Evolutionary conservation across 345 rosid species (phyloP), one percentile per base, ranked within the genome.

Genomic region (Rubroshorea leprosula): DNA sequence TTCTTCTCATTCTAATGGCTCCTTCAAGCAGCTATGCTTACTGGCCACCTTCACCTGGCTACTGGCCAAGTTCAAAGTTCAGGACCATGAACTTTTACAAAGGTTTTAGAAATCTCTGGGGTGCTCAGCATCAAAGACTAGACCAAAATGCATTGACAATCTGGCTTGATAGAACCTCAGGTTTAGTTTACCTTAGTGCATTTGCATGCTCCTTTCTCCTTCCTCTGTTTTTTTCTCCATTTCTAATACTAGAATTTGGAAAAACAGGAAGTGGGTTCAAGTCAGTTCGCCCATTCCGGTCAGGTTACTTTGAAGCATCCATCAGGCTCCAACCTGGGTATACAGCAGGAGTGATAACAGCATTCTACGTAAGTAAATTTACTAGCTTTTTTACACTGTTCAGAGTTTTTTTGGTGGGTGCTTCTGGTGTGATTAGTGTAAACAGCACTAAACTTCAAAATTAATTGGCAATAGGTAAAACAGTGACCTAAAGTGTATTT

Each of bases 281-380:
- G 69, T 93, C 99, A 6, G 80, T 83, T 14, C 79, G 74, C 49
- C 85, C 97, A 45, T 93, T 87, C 55, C 87, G 88, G 58, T 89
- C 97, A 24, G 96, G 99, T 6, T 89, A 89, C 68, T 93, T 93
- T 66, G 97, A 90, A 35, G 90, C 97, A 8, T 78, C 87, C 52
- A 79, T 93, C 54, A 87, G 79, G 72, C 84, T 93, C 52, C 99
- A 93, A 29, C 77, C 92, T 21, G 99, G 99, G 6, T 93, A 93
- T 70, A 87, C 95, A 20, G 99, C 97, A 1, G 99, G 99, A 53
- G 99, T 93, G 51, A 89, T 89, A 27, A 93, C 96, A 65, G 78
- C 99, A 45, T 82, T 93, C 60, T 89, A 93, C 70, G 97, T 89
- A 64, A 82, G 98, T 25, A 51, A 0, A 56, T 44, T 21, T 38